Percentiles rank a stretch among this genome's conserved stretches.
These are phyloP conservation scores for Trichoderma reesei DNA, from an alignment of 495 filamentous ascomycete species.

Conservation along the genomic window DNA sequence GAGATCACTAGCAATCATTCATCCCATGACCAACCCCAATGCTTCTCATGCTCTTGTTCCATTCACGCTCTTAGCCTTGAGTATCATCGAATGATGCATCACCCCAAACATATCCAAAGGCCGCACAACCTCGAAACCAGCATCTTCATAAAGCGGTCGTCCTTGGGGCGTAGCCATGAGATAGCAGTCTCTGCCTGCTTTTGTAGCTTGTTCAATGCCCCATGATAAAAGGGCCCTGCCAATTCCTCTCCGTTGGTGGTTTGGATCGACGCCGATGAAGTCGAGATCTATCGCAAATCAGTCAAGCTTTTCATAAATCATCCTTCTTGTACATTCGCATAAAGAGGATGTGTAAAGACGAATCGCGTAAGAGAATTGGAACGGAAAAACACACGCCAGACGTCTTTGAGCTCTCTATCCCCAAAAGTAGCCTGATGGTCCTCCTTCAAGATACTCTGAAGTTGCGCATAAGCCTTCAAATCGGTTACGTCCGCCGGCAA, in stretches of 20 bases:
- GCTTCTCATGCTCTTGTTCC: no score
- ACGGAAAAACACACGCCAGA: background rate
- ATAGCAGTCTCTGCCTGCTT: background rate
- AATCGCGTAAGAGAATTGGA: background rate
- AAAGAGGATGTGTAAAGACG: no score
- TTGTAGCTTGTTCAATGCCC: slow-evolving; percentile 6
- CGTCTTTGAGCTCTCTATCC: background rate
- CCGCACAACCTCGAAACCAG: slow-evolving; percentile 1
- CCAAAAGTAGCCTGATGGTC: background rate
- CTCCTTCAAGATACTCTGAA: background rate
- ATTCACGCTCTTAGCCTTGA: background rate
- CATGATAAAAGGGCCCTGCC: slow-evolving; percentile 9
- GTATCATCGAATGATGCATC: background rate
- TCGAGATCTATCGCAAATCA: background rate
- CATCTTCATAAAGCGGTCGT: background rate
- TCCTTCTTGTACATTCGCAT: background rate
- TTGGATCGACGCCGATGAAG: slow-evolving; percentile 2
- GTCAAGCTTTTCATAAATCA: background rate
- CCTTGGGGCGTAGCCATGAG: slow-evolving; percentile 9
- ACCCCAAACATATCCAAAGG: background rate
- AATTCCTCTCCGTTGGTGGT: background rate
- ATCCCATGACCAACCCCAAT: background rate
- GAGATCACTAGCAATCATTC: background rate
- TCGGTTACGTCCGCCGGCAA: background rate
- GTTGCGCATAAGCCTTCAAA: background rate